phyloP scores from a whole-genome alignment of 129 eudicot species.

The Centella asiatica region DNA sequence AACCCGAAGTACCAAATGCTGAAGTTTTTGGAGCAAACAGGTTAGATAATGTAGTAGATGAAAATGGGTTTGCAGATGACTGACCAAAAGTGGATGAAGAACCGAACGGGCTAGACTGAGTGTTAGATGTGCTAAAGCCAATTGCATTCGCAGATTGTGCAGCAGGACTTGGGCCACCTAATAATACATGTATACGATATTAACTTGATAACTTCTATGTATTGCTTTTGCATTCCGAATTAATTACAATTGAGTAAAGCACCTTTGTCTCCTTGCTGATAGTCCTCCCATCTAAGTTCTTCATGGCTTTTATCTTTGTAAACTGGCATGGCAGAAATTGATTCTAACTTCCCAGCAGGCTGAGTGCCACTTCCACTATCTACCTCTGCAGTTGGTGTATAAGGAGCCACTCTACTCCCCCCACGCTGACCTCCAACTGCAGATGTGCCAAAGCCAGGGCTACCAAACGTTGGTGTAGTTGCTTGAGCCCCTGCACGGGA shows the following conservation, averaged over 20 bases:
- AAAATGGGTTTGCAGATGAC: conserved; percentile 59
- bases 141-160: conserved; percentile 56
- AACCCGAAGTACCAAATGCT: conserved; percentile 46
- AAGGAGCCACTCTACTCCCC: conserved; percentile 79
- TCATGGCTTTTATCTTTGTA: conserved; percentile 8
- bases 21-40: conserved; percentile 66
- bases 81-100: conserved; percentile 65
- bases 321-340: conserved; percentile 12
- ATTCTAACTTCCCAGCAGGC: conserved; percentile 38
- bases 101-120: conserved; percentile 48
- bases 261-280: conserved; percentile 9
- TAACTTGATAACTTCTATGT: neutral
- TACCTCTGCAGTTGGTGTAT: conserved; percentile 61
- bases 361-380: conserved; percentile 55
- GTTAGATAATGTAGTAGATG: conserved; percentile 53
- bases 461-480: conserved; percentile 59
- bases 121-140: conserved; percentile 46
- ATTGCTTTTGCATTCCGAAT: neutral
- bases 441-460: conserved; percentile 61
- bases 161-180: conserved; percentile 92
- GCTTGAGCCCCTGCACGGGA: conserved; percentile 61
- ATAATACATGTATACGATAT: neutral
- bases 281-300: conserved; percentile 12
- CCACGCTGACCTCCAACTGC: conserved; percentile 66
- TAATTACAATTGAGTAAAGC: neutral